These are phyloP conservation scores for Ceratobasidium sp. DNA, from an alignment of 1,284 basidiomycete genomes.

Conservation along the genomic window DNA sequence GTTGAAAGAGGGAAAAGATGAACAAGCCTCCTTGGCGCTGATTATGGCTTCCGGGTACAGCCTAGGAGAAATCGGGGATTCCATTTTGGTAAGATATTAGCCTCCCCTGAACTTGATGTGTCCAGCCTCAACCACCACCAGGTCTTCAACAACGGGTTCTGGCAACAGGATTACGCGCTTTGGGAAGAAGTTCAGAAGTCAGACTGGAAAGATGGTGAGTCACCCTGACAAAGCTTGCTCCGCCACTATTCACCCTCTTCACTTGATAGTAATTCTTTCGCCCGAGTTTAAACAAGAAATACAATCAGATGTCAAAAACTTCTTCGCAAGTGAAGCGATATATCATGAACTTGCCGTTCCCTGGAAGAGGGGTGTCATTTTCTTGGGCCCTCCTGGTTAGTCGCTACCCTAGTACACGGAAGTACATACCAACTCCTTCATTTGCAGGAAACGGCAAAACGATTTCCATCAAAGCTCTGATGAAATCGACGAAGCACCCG, in stretches of 20 bases:
- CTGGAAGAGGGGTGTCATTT: slow-evolving; percentile 73
- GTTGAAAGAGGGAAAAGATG: slow-evolving; percentile 72
- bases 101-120: background rate
- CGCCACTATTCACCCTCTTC: slow-evolving; percentile 50
- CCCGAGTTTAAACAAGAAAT: slow-evolving; percentile 71
- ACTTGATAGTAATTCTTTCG: slow-evolving; percentile 71
- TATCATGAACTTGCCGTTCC: slow-evolving; percentile 81
- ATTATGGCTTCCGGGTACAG: slow-evolving; percentile 61
- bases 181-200: slow-evolving; percentile 80
- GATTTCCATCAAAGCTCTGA: slow-evolving; percentile 75
- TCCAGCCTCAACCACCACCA: background rate
- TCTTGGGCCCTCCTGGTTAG: slow-evolving; percentile 73
- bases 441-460: slow-evolving; percentile 83
- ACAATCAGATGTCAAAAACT: slow-evolving; percentile 79
- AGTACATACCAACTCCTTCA: background rate
- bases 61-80: slow-evolving; percentile 26
- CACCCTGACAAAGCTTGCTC: background rate
- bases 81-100: background rate
- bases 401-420: background rate
- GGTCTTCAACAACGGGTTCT: slow-evolving; percentile 56
- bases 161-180: slow-evolving; percentile 72
- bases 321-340: slow-evolving; percentile 76
- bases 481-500: slow-evolving; percentile 59
- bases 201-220: slow-evolving; percentile 69
- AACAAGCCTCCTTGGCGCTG: slow-evolving; percentile 64